Conservation (phyloP, 345 rosid genomes). For the Murraya koenigii region DNA sequence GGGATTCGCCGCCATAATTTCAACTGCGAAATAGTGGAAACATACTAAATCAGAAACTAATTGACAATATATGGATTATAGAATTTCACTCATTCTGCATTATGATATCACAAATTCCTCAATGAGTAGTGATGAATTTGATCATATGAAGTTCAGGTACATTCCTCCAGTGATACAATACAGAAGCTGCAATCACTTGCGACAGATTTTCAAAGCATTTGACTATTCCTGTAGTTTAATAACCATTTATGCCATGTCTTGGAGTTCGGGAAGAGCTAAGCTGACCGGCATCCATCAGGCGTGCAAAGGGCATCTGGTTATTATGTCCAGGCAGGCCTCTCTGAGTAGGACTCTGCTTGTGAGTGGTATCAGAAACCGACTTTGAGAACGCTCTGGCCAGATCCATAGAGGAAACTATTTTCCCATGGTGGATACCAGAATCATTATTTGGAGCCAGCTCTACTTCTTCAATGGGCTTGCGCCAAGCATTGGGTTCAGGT, state of each 20-base stretch:
- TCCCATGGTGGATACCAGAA: conserved; percentile 6
- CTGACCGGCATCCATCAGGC: conserved; percentile 13
- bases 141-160: neutral
- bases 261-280: neutral
- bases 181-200: neutral
- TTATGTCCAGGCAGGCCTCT: conserved; percentile 8
- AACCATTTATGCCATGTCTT: conserved; percentile 19
- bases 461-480: conserved; percentile 18
- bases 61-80: no score
- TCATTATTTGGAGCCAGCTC: conserved; percentile 4
- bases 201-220: neutral
- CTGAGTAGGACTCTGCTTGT: neutral
- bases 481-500: conserved; percentile 23
- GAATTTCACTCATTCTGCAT: neutral
- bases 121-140: neutral
- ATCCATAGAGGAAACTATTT: conserved; percentile 26
- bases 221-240: neutral
- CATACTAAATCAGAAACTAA: neutral
- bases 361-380: conserved; percentile 16
- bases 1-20: no score
- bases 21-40: neutral
- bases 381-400: conserved; percentile 28
- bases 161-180: neutral
- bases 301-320: conserved; percentile 24
- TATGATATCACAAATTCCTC: neutral